phyloP scores from a whole-genome alignment of 148 eudicot genomes.

The Nepenthes gracilis region DNA sequence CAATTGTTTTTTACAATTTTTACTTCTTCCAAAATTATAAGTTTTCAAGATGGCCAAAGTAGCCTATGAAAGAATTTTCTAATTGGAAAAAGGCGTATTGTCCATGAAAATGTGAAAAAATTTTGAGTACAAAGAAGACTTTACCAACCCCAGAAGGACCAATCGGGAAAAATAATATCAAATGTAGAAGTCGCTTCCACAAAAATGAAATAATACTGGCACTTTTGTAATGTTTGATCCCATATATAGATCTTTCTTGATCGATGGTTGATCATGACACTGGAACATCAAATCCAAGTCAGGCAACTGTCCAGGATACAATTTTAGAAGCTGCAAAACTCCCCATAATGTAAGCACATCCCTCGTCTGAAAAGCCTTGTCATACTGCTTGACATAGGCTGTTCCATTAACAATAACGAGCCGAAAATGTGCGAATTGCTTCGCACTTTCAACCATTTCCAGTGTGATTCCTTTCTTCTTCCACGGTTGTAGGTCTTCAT shows the following conservation, averaged over 20 bases:
- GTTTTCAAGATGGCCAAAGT: too few relatives aligned
- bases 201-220: conserved; percentile 35
- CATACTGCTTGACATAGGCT: conserved; percentile 28
- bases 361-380: conserved; percentile 36
- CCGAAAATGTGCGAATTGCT: conserved; percentile 17
- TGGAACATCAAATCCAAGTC: conserved; percentile 64
- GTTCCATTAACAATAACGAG: conserved; percentile 31
- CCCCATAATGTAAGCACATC: conserved; percentile 58
- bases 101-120: background rate
- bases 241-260: conserved; percentile 1
- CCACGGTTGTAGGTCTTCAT: conserved; percentile 42
- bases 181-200: conserved; percentile 12
- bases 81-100: too few relatives aligned
- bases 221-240: conserved; percentile 5
- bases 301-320: conserved; percentile 57
- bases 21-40: too few relatives aligned
- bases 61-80: too few relatives aligned
- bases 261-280: conserved; percentile 23
- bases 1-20: too few relatives aligned
- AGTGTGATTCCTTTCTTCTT: conserved; percentile 26
- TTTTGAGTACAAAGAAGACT: background rate
- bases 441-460: conserved; percentile 32
- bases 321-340: conserved; percentile 37
- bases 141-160: conserved; percentile 29
- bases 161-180: conserved; percentile 37